Percentiles rank a stretch among this genome's conserved stretches.
Evolutionary conservation across 1,284 basidiomycete species (phyloP).

Genomic region (Leccinum subspadiceum): DNA sequence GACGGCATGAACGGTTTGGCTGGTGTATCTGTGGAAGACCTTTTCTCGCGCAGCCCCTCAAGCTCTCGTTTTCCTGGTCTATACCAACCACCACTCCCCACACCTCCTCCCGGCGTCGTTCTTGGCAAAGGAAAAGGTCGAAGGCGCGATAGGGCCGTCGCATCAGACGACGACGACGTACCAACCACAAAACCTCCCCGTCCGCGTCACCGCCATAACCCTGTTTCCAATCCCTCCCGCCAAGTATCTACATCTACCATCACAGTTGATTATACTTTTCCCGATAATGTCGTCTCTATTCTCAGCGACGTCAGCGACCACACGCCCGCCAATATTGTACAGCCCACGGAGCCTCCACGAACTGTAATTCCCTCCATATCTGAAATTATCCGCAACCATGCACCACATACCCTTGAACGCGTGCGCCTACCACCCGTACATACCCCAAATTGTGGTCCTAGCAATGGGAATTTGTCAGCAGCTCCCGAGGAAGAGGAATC

Average conservation of each 20-base stretch:
- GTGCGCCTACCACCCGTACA: conserved; percentile 41
- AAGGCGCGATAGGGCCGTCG: conserved; percentile 37
- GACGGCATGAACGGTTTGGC: conserved; percentile 74
- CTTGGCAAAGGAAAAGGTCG: conserved; percentile 61
- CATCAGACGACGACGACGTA: conserved; percentile 40
- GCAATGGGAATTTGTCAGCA: conserved; percentile 43
- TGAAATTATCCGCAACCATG: conserved; percentile 77
- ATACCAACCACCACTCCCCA: conserved; percentile 76
- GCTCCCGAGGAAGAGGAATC: conserved; percentile 47
- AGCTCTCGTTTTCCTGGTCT: conserved; percentile 54
- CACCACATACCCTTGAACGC: conserved; percentile 53
- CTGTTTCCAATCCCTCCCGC: conserved; percentile 35
- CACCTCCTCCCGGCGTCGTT: conserved; percentile 74
- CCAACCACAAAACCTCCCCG: conserved; percentile 30
- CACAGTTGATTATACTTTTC: conserved; percentile 26
- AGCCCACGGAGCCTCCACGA: conserved; percentile 31
- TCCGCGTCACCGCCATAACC: conserved; percentile 40
- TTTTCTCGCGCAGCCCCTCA: conserved; percentile 43
- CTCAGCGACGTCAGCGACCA: conserved; percentile 18
- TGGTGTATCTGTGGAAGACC: conserved; percentile 46
- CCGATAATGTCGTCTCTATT: conserved; percentile 16
- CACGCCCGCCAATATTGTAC: conserved; percentile 15
- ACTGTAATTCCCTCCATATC: conserved; percentile 71
- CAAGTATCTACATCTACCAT: conserved; percentile 44
- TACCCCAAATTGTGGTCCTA: conserved; percentile 48